Base-by-base conservation (phyloP, 805 yeast species). In the Ogataea saltuana region DNA sequence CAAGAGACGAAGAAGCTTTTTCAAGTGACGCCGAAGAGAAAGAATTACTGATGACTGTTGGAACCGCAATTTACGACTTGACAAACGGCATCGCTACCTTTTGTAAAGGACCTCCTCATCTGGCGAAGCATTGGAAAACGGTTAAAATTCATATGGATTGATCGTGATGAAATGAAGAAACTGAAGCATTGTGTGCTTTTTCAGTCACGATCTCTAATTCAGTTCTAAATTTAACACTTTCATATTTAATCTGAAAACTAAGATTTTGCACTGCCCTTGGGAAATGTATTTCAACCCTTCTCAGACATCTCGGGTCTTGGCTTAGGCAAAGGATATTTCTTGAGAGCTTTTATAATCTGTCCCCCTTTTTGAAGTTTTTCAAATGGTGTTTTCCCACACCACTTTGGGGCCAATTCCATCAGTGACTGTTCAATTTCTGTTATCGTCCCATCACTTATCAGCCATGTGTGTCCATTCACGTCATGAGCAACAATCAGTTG, bases 61-160 rank as follows among this genome's bases (percentile, higher is more conserved):
- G 39, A 12, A 39, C 47, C 2, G 43, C 44, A 11, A 43, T 43
- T 26, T 43, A 43, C 25, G 46, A 43, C 34, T 18, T 43, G n/a
- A 43, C 39, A n/a, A 39, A 39, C 15, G 47, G 47, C 6, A 39
- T 34, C 6, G 47, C 44, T 6, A 39, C 39, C 7, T 39, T 43
- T 25, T 43, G 47, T 22, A 43, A 43, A 22, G 44, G 47, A 13
- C 47, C 47, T 25, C 47, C 47, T 12, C 43, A 43, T 33, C 19
- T 40, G 17, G 47, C 44, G 4, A 43, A 15, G 18, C 12, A 31
- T 13, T 43, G 47, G 47, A 39, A 38, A 21, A 32, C 44, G 21
- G 30, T 39, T 23, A 17, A 32, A 26, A 43, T 43, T 26, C 35
- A 43, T 11, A 43, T 43, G 47, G 47, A 43, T 22, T 26, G 26